Conservation (phyloP, 2,329 filamentous ascomycete genomes). For the Aspergillus sp. region DNA sequence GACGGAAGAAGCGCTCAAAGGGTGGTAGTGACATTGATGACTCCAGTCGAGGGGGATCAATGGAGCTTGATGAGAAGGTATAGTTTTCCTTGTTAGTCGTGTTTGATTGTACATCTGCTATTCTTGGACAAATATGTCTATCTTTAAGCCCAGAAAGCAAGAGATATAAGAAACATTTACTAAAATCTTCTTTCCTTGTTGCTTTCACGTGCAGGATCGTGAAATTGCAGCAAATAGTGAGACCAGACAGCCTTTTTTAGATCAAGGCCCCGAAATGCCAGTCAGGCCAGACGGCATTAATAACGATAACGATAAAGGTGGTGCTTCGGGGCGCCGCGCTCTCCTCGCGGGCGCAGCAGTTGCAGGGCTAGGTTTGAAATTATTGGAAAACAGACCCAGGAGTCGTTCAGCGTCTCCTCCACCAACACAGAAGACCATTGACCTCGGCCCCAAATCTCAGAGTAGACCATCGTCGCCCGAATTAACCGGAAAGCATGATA, state of each 20-base stretch:
- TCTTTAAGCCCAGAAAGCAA: conserved; percentile 13
- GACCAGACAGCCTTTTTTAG: conserved; percentile 58
- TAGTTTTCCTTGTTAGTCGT: conserved; percentile 21
- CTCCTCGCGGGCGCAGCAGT: conserved; percentile 13
- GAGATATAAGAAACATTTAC: conserved; percentile 23
- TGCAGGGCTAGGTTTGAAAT: conserved; percentile 14
- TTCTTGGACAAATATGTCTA: conserved; percentile 17
- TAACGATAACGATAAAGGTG: conserved; percentile 23
- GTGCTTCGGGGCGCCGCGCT: conserved; percentile 41
- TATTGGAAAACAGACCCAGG: conserved; percentile 21
- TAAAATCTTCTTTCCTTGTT: conserved; percentile 23
- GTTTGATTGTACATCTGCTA: conserved; percentile 19
- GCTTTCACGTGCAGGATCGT: conserved; percentile 29
- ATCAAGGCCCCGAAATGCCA: conserved; percentile 57
- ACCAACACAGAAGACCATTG: conserved; percentile 21
- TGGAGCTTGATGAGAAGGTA: conserved; percentile 31
- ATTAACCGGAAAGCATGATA: conserved; percentile 9
- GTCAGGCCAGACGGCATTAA: conserved; percentile 30
- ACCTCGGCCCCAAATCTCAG: conserved; percentile 23
- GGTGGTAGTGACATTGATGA: conserved; percentile 27
- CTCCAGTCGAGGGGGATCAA: conserved; percentile 18
- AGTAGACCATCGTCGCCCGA: conserved; percentile 32
- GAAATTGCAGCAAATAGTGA: conserved; percentile 32
- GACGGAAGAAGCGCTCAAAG: conserved; percentile 23
- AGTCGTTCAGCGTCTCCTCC: conserved; percentile 33